Base-by-base conservation (phyloP, 306 rosid species). In the Cicer arietinum region DNA sequence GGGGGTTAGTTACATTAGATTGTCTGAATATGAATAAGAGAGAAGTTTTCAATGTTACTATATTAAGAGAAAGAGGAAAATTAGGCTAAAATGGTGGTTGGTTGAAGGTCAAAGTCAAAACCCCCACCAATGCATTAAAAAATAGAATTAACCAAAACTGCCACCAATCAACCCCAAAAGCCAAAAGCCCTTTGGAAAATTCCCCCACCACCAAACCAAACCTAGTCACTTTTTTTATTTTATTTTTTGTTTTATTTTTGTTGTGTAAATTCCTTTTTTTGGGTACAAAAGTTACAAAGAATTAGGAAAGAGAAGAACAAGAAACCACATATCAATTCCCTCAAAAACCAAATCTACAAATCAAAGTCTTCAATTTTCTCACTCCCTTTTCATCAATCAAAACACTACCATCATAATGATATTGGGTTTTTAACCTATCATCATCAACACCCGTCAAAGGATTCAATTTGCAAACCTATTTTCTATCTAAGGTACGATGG, bases 91-190 rank as follows among this genome's bases (percentile, higher is more conserved):
- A 83, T 83, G 86, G 87, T 77, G 94, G 91, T 86, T 88, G 16
- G 97, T 85, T 89, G 61, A 7, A 57, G 85, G 92, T 89, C 93
- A 85, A 88, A 84, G 96, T 91, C 94, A 89, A 91, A 82, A 88
- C 82, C 92, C 92, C 81, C 81, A 88, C 83, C 87, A 70, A 41
- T 6, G 64, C 83, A 79, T 85, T 87, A 86, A 76, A 84, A 76
- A 79, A 44, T 39, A 67, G 25, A 87, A 88, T 74, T 86, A 86
- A 59, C 81, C 62, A 79, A 78, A 85, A 78, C 88, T 48, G 85
- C 79, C 78, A 74, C 78, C 77, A 77, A 81, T 77, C 88, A 63
- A 83, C 82, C 84, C 81, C 81, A 86, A 86, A 68, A 58, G 69
- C 84, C 80, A 80, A 86, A 83, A 80, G 73, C 89, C 90, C 81